Evolutionary conservation across 176 grass and related monocot species (phyloP), one percentile per base, ranked within the genome.

Genomic region (Aegilops speltoides): DNA sequence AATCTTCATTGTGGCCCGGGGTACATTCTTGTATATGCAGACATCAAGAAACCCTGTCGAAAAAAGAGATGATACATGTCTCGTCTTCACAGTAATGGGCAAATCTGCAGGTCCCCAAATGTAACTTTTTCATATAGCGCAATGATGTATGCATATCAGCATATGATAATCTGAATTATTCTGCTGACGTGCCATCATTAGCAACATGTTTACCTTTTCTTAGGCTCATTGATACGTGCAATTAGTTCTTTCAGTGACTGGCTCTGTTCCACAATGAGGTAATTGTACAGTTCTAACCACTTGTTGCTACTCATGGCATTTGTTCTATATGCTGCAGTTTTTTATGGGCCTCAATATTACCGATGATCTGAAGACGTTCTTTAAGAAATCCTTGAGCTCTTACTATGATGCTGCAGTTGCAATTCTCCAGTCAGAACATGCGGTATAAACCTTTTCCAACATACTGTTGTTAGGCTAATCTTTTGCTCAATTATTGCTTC

Each of bases 321-420:
- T 77, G 9, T 67, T 77, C 31, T 85, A 17, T 79, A 50, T 90
- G 48, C 32, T 91, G 87, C 89, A 98, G 95, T 98, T 98, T 43
- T 95, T 81, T 81, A 95, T 77, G 83, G 87, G 84, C 46, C 85
- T 98, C 41, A 98, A 95, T 89, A 80, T 95, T 80, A 92, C 87
- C 57, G 86, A 82, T 67, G 95, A 95, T 83, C 93, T 95, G 60
- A 98, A 95, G 70, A 95, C 90, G 22, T 91, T 92, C 79, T 98
- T 98, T 46, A 95, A 98, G 93, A 98, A 98, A 93, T 88, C 93
- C 82, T 92, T 98, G 54, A 88, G 82, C 80, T 83, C 81, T 45
- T 98, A 95, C 79, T 91, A 98, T 93, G 93, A 98, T 80, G 83
- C 86, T 36, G 88, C 90, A 72, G 67, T 79, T 86, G 89, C 90